Base-by-base conservation (phyloP, 768 basidiomycete species). In the Mrakia gelida region DNA sequence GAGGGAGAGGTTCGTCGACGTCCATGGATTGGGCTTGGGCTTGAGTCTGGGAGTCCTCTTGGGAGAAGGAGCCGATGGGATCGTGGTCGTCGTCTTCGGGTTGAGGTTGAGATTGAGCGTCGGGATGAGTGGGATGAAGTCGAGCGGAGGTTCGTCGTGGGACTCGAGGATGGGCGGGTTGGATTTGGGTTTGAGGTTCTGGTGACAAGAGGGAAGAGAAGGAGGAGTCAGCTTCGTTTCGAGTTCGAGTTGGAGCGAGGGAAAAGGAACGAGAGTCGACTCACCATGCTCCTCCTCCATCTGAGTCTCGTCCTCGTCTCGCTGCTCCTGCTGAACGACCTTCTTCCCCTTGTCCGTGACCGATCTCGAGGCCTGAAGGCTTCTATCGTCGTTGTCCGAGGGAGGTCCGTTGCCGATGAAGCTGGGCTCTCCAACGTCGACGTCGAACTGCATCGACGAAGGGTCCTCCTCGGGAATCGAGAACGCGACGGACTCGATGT, bases 371-470 rank as follows among this genome's bases (percentile, higher is more conserved):
- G 7, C 15, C 2, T 23, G 34, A 26, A 15, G 34, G n/a, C 6
- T 41, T 41, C 34, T 21, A 38, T 41, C 41, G 41, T 70, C 67
- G 67, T 68, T 21, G 8, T 26, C 26, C 18, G 67, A n/a, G 0
- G 3, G 38, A 26, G 6, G 67, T 43, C 38, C 67, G 13, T 45
- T 41, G 16, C 45, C 38, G 15, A n/a, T 21, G 32, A 70, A 70
- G 67, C 67, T 70, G 26, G 67, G 67, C 41, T 70, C 67, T 26
- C 32, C 67, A 2, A 38, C 67, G 41, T 45, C 67, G 34, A 43
- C 41, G 26, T 70, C 41, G 38, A 70, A 13, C 34, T 38, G 38
- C 34, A 34, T 43, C 26, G 34, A 10, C 32, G n/a, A 5, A 43
- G 67, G 38, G 8, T 34, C 26, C 26, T 26, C 34, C 34, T n/a